Conservation (phyloP, 306 rosid genomes). For the Malus sieversii region DNA sequence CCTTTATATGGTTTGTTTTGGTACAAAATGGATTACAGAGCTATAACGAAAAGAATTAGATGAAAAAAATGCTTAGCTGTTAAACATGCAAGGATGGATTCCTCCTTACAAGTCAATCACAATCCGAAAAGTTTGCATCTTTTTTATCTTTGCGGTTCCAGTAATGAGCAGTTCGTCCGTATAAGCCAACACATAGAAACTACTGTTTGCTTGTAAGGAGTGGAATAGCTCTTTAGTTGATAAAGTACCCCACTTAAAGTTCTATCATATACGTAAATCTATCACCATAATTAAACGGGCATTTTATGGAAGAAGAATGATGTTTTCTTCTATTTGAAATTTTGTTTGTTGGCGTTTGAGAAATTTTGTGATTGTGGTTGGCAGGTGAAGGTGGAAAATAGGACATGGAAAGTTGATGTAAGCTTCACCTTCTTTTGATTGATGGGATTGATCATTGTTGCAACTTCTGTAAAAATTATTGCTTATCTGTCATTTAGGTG, state of each 20-base stretch:
- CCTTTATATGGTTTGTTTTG: not conserved
- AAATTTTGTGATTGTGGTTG: conserved; percentile 12
- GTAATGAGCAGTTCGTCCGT: too few species aligned
- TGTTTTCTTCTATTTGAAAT: not conserved
- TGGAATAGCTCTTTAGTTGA: not conserved
- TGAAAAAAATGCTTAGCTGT: not conserved
- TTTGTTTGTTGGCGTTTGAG: not conserved
- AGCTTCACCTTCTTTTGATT: conserved; percentile 23
- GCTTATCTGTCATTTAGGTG: not conserved
- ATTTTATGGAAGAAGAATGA: not conserved
- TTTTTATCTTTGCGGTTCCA: not conserved
- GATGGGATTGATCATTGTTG: not conserved
- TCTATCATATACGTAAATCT: not conserved
- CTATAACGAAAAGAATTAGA: too few species aligned
- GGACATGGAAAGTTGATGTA: conserved; percentile 92
- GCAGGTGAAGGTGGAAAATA: conserved; percentile 93
- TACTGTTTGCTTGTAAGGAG: not conserved
- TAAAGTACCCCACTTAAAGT: not conserved
- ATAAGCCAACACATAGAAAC: not conserved
- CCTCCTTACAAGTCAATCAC: not conserved
- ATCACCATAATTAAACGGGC: not conserved
- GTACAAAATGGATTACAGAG: not conserved
- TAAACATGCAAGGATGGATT: not conserved
- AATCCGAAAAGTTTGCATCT: not conserved
- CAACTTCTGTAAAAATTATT: not conserved